phyloP scores from a whole-genome alignment of 495 filamentous ascomycete species.

The Penicillium manginii region DNA sequence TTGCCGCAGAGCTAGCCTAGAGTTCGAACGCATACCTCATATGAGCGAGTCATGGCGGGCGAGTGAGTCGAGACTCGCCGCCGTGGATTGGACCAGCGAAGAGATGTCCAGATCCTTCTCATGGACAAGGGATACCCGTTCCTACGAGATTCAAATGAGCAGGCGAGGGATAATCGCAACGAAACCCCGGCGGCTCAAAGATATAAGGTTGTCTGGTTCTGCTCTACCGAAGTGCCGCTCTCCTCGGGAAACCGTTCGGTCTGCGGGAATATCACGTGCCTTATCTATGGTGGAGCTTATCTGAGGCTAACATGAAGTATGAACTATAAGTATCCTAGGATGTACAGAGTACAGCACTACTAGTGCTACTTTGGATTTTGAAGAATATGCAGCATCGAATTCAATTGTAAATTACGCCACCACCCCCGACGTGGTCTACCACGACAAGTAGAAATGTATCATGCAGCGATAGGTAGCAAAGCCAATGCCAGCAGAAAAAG shows the following conservation, averaged over 20 bases:
- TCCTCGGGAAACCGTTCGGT: slow-evolving; percentile 32
- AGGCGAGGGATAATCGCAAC: slow-evolving; percentile 24
- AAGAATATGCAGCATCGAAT: not conserved
- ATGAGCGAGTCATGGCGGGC: slow-evolving; percentile 46
- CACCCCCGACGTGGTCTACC: slow-evolving; percentile 13
- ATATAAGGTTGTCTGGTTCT: slow-evolving; percentile 18
- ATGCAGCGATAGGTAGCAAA: slow-evolving; percentile 4
- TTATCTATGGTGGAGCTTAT: not conserved
- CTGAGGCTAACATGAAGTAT: not conserved
- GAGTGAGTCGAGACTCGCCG: slow-evolving; percentile 37
- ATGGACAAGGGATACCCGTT: slow-evolving; percentile 28
- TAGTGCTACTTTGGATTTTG: not conserved
- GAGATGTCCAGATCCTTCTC: slow-evolving; percentile 26
- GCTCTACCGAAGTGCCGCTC: slow-evolving; percentile 16
- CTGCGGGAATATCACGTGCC: slow-evolving; percentile 33
- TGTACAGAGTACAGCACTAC: not conserved
- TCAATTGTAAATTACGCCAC: slow-evolving; percentile 1
- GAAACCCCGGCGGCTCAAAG: slow-evolving; percentile 26
- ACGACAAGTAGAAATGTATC: slow-evolving; percentile 4
- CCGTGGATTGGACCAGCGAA: slow-evolving; percentile 24
- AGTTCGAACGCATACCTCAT: slow-evolving; percentile 37
- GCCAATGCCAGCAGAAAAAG: slow-evolving; percentile 5
- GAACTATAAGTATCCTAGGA: not conserved
- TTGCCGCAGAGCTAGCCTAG: slow-evolving; percentile 1
- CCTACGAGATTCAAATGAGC: slow-evolving; percentile 20